A percentile compares a stretch with the other conserved stretches of the same genome.
phyloP scores from a whole-genome alignment of 106 monocot species.

The Triglochin maritima region DNA sequence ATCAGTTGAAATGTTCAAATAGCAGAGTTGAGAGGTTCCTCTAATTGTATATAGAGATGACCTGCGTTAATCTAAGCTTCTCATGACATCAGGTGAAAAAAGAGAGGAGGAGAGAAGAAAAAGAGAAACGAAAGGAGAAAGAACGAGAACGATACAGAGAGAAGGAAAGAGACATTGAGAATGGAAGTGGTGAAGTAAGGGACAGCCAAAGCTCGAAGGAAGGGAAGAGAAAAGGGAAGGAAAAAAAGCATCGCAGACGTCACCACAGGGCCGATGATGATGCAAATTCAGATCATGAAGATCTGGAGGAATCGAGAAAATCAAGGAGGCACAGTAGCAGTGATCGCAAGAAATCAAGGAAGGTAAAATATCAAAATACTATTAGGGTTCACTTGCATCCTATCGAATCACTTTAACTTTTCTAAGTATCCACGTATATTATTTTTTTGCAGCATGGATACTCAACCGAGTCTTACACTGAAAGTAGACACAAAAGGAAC shows the following conservation, averaged over 20 bases:
- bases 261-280: constrained; percentile 60
- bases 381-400: background rate
- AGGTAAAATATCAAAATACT: constrained; percentile 25
- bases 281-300: constrained; percentile 71
- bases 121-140: constrained; percentile 60
- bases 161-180: constrained; percentile 48
- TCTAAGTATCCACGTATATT: background rate
- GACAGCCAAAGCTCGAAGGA: constrained; percentile 40
- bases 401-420: background rate
- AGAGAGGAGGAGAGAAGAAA: constrained; percentile 58
- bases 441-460: constrained; percentile 48
- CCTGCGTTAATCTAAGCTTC: too few relatives aligned
- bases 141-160: constrained; percentile 64
- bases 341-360: constrained; percentile 77
- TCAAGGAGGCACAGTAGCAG: constrained; percentile 74
- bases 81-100: constrained; percentile 45
- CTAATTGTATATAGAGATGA: too few relatives aligned
- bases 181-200: constrained; percentile 31
- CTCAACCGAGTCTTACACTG: constrained; percentile 60
- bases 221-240: constrained; percentile 81
- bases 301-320: constrained; percentile 65
- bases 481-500: constrained; percentile 58
- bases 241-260: constrained; percentile 79
- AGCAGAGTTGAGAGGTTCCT: too few relatives aligned
- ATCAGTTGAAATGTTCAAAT: too few relatives aligned